Percentiles rank a stretch among this genome's conserved stretches.
These are phyloP conservation scores for Mycena chlorophos DNA, from an alignment of 768 basidiomycete species.

Conservation along the genomic window DNA sequence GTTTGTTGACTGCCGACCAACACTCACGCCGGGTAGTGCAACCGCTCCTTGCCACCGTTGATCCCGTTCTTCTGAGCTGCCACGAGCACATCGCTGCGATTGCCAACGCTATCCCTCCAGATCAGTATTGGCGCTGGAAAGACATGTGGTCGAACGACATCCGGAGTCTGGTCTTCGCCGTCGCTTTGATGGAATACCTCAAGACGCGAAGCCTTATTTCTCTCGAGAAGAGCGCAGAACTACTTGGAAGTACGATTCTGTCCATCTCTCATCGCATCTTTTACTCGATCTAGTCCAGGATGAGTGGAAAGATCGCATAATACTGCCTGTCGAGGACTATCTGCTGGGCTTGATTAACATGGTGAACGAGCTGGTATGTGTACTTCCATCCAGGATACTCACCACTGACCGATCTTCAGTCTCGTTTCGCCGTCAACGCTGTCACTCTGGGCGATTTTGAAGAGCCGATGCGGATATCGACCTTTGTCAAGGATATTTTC, in stretches of 20 bases:
- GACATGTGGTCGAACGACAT: conserved; percentile 79
- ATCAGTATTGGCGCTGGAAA: conserved; percentile 84
- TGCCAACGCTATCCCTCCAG: conserved; percentile 60
- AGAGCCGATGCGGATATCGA: conserved; percentile 73
- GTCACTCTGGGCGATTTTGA: conserved; percentile 84
- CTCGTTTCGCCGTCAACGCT: conserved; percentile 74
- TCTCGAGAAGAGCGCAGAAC: conserved; percentile 48
- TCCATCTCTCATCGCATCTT: background rate
- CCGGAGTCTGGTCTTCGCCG: conserved; percentile 64
- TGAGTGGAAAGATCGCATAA: conserved; percentile 68
- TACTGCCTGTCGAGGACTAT: conserved; percentile 74
- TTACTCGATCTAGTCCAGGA: conserved; percentile 50
- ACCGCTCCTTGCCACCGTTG: conserved; percentile 55
- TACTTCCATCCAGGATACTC: background rate
- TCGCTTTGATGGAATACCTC: conserved; percentile 67
- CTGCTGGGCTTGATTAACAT: conserved; percentile 76
- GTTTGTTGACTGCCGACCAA: conserved; percentile 10
- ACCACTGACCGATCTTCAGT: conserved; percentile 44
- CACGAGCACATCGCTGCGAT: conserved; percentile 49
- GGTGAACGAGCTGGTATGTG: conserved; percentile 75
- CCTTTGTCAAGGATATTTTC: conserved; percentile 79
- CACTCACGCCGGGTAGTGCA: conserved; percentile 47
- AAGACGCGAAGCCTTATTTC: conserved; percentile 58
- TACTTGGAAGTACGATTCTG: conserved; percentile 63
- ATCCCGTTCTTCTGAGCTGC: conserved; percentile 57